Evolutionary conservation across 2,329 filamentous ascomycete species (phyloP).

Genomic region (Coniochaeta sp.): DNA sequence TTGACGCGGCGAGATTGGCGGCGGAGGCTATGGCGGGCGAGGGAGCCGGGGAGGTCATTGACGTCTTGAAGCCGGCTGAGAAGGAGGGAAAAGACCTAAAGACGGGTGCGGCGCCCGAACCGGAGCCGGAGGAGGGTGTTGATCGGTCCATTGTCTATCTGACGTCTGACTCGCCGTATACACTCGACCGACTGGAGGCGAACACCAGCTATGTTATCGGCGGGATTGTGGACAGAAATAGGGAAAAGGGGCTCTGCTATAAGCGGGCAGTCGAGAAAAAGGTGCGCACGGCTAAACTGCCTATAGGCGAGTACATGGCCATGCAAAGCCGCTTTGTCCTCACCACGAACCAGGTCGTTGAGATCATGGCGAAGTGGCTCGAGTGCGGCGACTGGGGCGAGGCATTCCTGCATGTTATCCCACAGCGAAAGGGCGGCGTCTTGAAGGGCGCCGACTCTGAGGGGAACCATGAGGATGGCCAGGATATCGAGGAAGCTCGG

Average conservation of each 20-base stretch:
- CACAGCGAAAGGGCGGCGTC: constrained; percentile 77
- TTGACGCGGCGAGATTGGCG: constrained; percentile 58
- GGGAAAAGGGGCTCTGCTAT: constrained; percentile 92
- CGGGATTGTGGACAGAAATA: constrained; percentile 90
- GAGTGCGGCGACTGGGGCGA: constrained; percentile 86
- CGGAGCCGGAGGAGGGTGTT: constrained; percentile 22
- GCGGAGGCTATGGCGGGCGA: constrained; percentile 57
- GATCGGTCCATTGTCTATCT: constrained; percentile 67
- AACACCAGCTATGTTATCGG: constrained; percentile 91
- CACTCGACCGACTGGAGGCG: constrained; percentile 73
- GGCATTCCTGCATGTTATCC: constrained; percentile 83
- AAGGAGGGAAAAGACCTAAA: constrained; percentile 23
- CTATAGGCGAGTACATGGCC: constrained; percentile 90
- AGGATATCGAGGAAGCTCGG: constrained; percentile 14
- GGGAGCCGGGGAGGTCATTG: constrained; percentile 49
- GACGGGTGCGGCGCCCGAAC: constrained; percentile 17
- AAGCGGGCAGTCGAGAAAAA: constrained; percentile 66
- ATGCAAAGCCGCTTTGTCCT: constrained; percentile 83
- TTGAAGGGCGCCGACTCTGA: constrained; percentile 39
- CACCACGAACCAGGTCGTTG: constrained; percentile 90
- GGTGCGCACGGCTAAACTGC: constrained; percentile 81
- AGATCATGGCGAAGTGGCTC: constrained; percentile 93
- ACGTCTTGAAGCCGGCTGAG: constrained; percentile 38
- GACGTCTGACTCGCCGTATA: constrained; percentile 83
- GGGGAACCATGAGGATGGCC: constrained; percentile 16